A percentile compares a stretch with the other conserved stretches of the same genome.
Conservation (phyloP, 805 yeast species). For the Debaryomyces castellii region DNA sequence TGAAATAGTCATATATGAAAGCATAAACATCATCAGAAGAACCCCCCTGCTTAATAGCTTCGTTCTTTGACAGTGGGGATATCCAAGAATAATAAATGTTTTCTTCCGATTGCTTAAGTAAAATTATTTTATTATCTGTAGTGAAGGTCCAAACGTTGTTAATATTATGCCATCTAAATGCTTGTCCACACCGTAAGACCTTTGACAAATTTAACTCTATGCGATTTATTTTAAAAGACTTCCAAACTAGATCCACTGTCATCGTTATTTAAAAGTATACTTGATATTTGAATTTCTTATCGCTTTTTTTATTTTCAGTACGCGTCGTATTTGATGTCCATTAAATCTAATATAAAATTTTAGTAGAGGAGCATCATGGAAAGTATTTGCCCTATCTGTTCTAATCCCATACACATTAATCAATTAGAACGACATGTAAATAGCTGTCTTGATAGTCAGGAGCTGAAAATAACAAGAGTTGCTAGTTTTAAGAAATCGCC, state of each 20-base stretch:
- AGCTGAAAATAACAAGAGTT: constrained; percentile 1
- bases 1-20: constrained; percentile 67
- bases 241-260: constrained; percentile 27
- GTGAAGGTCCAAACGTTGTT: constrained; percentile 68
- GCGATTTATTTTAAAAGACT: constrained; percentile 15
- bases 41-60: constrained; percentile 4
- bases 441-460: constrained; percentile 35
- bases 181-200: constrained; percentile 82
- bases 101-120: constrained; percentile 59
- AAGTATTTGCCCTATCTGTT: constrained; percentile 37
- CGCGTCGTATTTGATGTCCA: neutral
- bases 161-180: constrained; percentile 74
- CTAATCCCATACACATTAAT: constrained; percentile 17
- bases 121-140: constrained; percentile 55
- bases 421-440: constrained; percentile 42
- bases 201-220: constrained; percentile 58
- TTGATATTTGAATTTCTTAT: neutral
- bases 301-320: neutral
- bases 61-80: constrained; percentile 6
- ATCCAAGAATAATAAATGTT: constrained; percentile 51
- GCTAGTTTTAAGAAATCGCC: neutral
- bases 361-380: constrained; percentile 7
- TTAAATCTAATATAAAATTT: neutral
- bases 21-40: constrained; percentile 30
- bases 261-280: constrained; percentile 8